These are phyloP conservation scores for Stentor coeruleus DNA, from an alignment of 73 alveolate species.

Conservation along the genomic window DNA sequence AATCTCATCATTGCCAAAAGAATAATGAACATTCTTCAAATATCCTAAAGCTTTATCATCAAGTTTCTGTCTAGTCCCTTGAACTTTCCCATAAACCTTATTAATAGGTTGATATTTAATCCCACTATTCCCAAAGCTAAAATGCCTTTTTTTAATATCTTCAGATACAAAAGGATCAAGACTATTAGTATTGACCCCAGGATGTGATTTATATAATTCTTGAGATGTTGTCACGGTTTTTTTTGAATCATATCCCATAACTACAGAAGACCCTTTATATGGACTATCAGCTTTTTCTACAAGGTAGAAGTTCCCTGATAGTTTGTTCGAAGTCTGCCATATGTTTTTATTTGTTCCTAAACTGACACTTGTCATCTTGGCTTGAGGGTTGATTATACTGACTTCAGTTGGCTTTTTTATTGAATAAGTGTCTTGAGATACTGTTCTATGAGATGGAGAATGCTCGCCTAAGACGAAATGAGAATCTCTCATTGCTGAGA, in stretches of 20 bases:
- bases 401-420: not conserved
- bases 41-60: not conserved
- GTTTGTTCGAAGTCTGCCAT: not conserved
- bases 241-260: not conserved
- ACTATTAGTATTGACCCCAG: not conserved
- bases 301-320: not conserved
- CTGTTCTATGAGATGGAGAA: not conserved
- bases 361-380: not conserved
- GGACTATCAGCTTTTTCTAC: not conserved
- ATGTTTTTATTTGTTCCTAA: not conserved
- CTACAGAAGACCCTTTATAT: not conserved
- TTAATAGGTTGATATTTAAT: not conserved
- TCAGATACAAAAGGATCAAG: not conserved
- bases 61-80: not conserved
- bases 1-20: not conserved
- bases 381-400: not conserved
- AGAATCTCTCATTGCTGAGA: not conserved
- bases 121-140: not conserved
- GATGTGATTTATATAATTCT: not conserved
- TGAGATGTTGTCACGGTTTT: not conserved
- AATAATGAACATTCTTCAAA: not conserved
- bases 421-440: not conserved
- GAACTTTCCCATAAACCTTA: not conserved
- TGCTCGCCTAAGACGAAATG: not conserved
- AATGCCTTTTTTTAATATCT: not conserved